Evolutionary conservation across 176 grass and related monocot genomes (phyloP), one percentile per base, ranked within the genome.

Genomic region (Thalia dealbata): DNA sequence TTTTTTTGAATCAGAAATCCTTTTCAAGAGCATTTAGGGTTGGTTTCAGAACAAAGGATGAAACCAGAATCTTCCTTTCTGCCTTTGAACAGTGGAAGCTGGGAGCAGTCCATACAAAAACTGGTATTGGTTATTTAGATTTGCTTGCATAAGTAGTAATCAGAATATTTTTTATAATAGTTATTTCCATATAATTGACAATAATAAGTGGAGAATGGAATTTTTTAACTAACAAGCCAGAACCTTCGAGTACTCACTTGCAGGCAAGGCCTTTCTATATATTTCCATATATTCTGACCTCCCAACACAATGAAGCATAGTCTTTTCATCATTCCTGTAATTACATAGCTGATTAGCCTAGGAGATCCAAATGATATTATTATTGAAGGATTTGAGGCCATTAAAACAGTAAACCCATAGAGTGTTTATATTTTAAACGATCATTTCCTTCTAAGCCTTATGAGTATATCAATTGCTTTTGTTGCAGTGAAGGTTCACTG

Each of bases 21-120:
- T 95, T 80, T 91, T 95, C 95, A 88, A 93, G 76, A 88, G 85
- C 90, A 67, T 83, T 86, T 86, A 99, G 91, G 75, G 44, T 95
- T 87, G 90, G 78, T 82, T 87, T 99, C 85, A 87, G 73, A 81
- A 87, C 85, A 81, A 88, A 99, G 87, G 85, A 81, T 73, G 95
- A 88, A 85, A 85, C 85, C 86, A 91, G 88, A 89, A 72, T 69
- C 62, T 99, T 99, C 84, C 83, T 51, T 81, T 76, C 79, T 75
- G 79, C 87, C 80, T 95, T 91, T 78, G 81, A 95, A 73, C 78
- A 85, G 82, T 99, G 85, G 90, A 99, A 99, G 78, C 82, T 88
- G 23, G 76, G 66, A 78, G 77, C 60, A 64, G 78, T 79, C 78
- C 61, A 75, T 81, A 82, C 67, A 75, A 83, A 80, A 85, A 51